These are phyloP conservation scores for Pachysandra terminalis DNA, from an alignment of 164 flowering plant species.

Conservation along the genomic window DNA sequence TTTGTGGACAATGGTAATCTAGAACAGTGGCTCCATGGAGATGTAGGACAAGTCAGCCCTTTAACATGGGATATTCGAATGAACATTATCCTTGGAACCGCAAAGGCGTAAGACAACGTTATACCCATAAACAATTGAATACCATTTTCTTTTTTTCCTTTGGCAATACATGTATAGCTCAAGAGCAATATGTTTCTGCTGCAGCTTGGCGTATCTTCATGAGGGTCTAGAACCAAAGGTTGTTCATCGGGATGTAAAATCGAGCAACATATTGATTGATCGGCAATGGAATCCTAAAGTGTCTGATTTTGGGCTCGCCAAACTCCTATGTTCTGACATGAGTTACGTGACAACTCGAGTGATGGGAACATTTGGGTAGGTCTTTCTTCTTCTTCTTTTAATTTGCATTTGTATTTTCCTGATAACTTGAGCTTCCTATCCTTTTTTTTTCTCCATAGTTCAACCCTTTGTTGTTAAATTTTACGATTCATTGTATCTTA, in stretches of 20 bases:
- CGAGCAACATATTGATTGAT: conserved; percentile 49
- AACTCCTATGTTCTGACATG: conserved; percentile 24
- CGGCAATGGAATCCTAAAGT: conserved; percentile 51
- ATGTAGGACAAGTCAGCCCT: conserved; percentile 23
- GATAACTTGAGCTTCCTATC: no score
- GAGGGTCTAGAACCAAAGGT: conserved; percentile 42
- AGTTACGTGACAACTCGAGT: conserved; percentile 9
- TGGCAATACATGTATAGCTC: not conserved
- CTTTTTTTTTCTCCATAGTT: no score
- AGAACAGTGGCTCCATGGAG: conserved; percentile 47
- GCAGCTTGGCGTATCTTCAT: conserved; percentile 57
- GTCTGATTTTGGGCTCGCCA: conserved; percentile 35
- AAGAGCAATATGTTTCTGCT: not conserved
- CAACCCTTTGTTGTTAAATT: no score
- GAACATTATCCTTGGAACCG: conserved; percentile 44
- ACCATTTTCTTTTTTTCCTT: not conserved
- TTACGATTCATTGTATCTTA: no score
- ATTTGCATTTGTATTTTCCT: not conserved
- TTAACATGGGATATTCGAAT: conserved; percentile 45
- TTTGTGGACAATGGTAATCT: conserved; percentile 48
- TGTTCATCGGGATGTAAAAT: conserved; percentile 39
- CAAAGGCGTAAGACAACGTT: conserved; percentile 34
- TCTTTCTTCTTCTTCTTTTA: not conserved
- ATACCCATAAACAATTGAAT: not conserved
- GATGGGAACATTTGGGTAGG: conserved; percentile 29